These are phyloP conservation scores for Pezicula rhizophila DNA, from an alignment of 2,329 filamentous ascomycete species.

Conservation along the genomic window DNA sequence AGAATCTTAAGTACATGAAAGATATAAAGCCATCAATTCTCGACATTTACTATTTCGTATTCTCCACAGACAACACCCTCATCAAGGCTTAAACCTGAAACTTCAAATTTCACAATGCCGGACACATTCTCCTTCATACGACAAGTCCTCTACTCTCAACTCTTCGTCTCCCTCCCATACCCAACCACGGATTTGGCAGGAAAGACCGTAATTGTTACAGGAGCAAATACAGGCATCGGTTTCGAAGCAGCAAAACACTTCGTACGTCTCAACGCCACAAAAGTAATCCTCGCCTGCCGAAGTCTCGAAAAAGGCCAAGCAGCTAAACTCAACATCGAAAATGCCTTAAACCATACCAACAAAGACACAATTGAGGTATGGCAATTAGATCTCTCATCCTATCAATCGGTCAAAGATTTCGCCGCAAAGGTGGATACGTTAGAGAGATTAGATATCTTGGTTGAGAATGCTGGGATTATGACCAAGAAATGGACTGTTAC, in stretches of 20 bases:
- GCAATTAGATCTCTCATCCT: conserved; percentile 8
- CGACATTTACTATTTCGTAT: too few species aligned
- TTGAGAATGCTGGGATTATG: conserved; percentile 8
- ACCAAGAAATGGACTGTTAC: background rate
- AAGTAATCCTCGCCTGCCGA: conserved; percentile 33
- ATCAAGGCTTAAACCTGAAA: too few species aligned
- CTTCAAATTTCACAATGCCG: background rate
- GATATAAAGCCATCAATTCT: too few species aligned
- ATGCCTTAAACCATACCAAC: background rate
- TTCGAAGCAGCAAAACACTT: conserved; percentile 31
- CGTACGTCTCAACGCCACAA: conserved; percentile 28
- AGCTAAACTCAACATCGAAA: conserved; percentile 28
- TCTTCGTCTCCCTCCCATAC: conserved; percentile 16
- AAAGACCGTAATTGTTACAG: conserved; percentile 32
- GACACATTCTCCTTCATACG: background rate
- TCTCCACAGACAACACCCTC: too few species aligned
- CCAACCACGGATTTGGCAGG: conserved; percentile 12
- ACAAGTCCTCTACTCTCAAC: conserved; percentile 2
- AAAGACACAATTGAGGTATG: conserved; percentile 6
- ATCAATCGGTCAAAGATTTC: conserved; percentile 6
- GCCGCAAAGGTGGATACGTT: background rate
- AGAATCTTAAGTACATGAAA: too few species aligned
- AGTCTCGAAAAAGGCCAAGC: conserved; percentile 27
- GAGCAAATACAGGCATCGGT: conserved; percentile 34
- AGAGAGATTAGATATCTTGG: conserved; percentile 4